Evolutionary conservation across 2,329 filamentous ascomycete genomes (phyloP), one percentile per base, ranked within the genome.

Genomic region (Apiospora hydei): DNA sequence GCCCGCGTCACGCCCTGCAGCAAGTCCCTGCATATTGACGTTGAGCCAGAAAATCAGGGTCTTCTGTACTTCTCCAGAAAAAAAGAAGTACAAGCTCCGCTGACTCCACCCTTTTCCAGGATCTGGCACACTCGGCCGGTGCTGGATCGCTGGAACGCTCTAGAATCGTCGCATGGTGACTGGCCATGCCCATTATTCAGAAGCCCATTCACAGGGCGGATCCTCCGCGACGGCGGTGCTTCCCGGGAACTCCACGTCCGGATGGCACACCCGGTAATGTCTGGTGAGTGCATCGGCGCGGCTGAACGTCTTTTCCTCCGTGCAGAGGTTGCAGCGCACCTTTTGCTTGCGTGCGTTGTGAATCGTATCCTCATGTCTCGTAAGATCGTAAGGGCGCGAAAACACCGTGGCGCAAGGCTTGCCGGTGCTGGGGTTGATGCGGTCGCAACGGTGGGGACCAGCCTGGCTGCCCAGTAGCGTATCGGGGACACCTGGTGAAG

Each of bases 301-400:
- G 77, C 95, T 98, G 80, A 99, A 99, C 0, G 94, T 97, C 88
- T 98, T 98, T 80, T 98, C 96, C 78, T 98, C 95, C 1, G 94
- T 95, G 83, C 96, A 99, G 67, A 98, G 85, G 74, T 95, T 91
- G 83, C 96, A 99, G 64, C 94, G 92, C 10, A 98, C 95, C 85
- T 98, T 98, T 82, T 95, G 92, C 87, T 98, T 98, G 78, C 94
- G 91, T 0, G 91, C 92, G 77, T 98, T 98, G 88, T 98, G 96
- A 75, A 98, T 98, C 0, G 96, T 98, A 76, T 98, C 96, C 82
- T 99, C 96, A 80, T 99, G 96, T 30, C 96, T 89, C 0, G 96
- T 99, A 70, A 99, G 88, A 82, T 99, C 96, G 86, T 99, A 99
- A 1, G 96, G 96, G 26, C 96, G 88, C 0, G 96, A 98, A 83